Evolutionary conservation across 768 basidiomycete species (phyloP).

Genomic region (Tephrocybe sp.): DNA sequence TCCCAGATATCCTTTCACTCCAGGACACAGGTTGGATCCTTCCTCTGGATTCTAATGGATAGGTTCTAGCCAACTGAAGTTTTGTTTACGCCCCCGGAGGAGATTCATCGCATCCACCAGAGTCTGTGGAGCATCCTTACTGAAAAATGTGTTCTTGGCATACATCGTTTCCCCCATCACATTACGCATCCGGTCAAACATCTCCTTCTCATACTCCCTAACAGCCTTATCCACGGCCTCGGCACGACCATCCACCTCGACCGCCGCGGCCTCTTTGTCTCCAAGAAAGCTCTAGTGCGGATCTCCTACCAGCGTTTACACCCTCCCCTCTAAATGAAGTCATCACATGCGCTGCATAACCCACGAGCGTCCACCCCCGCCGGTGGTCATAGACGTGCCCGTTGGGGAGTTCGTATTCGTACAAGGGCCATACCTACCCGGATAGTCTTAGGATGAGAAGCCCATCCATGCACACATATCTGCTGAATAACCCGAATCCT

Average conservation of each 20-base stretch:
- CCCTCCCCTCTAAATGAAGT: conserved; percentile 23
- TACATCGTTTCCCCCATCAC: not conserved
- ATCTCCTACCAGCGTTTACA: conserved; percentile 21
- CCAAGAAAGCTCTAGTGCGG: conserved; percentile 18
- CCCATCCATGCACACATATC: conserved; percentile 10
- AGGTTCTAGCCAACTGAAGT: too few relatives aligned
- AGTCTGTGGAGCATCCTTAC: conserved; percentile 1
- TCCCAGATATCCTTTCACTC: too few relatives aligned
- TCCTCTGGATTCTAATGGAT: too few relatives aligned
- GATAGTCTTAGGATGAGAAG: conserved; percentile 7
- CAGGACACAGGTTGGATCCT: too few relatives aligned
- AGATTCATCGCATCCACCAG: not conserved
- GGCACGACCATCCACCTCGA: not conserved
- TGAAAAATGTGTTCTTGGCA: conserved; percentile 1
- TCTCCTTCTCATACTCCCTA: conserved; percentile 1
- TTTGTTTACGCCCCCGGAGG: too few relatives aligned
- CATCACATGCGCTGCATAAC: conserved; percentile 26
- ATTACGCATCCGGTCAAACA: not conserved
- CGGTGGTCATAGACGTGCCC: conserved; percentile 11
- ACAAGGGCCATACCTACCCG: conserved; percentile 13
- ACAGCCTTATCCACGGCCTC: not conserved
- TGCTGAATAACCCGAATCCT: conserved; percentile 7
- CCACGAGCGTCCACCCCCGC: conserved; percentile 19
- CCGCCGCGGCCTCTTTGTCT: not conserved
- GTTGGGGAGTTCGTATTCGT: conserved; percentile 12